Percentiles rank a stretch among this genome's conserved stretches.
These are phyloP conservation scores for Cercospora sp. DNA, from an alignment of 2,329 filamentous ascomycete genomes.

Conservation along the genomic window DNA sequence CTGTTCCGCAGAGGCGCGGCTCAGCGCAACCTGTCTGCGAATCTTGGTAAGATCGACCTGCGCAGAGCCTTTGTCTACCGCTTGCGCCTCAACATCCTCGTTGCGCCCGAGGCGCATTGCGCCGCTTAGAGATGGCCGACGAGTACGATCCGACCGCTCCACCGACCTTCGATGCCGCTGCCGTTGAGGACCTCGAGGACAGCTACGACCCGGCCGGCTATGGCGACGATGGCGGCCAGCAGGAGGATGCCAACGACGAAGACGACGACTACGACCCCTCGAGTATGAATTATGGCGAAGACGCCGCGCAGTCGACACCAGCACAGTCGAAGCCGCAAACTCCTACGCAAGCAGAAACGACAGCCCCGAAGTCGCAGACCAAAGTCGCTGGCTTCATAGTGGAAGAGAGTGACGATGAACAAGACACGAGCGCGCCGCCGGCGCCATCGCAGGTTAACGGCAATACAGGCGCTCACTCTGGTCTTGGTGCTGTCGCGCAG, in stretches of 20 bases:
- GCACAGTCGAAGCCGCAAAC: constrained; percentile 18
- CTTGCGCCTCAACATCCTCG: background rate
- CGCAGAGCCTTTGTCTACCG: background rate
- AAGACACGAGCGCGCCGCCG: constrained; percentile 34
- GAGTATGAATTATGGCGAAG: constrained; percentile 32
- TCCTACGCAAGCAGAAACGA: constrained; percentile 42
- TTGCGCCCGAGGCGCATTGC: constrained; percentile 10
- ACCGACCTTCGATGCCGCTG: constrained; percentile 28
- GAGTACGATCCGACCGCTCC: constrained; percentile 37
- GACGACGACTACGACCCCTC: constrained; percentile 41
- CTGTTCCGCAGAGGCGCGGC: background rate
- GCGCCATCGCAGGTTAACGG: constrained; percentile 34
- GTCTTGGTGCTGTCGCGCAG: constrained; percentile 29
- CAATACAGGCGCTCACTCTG: constrained; percentile 30
- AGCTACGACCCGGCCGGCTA: constrained; percentile 40
- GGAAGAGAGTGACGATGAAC: constrained; percentile 62
- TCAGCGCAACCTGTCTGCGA: background rate
- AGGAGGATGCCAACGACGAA: constrained; percentile 33
- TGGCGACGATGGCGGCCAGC: constrained; percentile 18
- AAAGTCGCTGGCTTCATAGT: constrained; percentile 58
- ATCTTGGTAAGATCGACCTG: background rate
- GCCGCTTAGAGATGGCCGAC: constrained; percentile 47
- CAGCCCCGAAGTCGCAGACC: constrained; percentile 30
- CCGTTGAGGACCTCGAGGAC: constrained; percentile 28
- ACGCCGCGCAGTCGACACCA: constrained; percentile 9